These are phyloP conservation scores for Eleusine coracana DNA, from an alignment of 176 grass and related monocot genomes.

Conservation along the genomic window DNA sequence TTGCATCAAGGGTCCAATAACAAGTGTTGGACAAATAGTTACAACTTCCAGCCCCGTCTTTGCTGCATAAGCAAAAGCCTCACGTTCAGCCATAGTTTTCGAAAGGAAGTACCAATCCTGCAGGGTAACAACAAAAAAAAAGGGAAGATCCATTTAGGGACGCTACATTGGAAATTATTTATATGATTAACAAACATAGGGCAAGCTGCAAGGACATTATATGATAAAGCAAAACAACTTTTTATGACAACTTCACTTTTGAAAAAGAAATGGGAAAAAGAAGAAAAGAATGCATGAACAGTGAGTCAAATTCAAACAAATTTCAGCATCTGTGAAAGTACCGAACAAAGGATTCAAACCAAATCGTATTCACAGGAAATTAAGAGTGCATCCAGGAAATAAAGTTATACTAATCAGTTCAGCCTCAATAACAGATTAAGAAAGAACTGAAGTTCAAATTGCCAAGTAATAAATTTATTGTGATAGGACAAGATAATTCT, in stretches of 20 bases:
- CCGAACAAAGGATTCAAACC: background rate
- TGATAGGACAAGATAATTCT: background rate
- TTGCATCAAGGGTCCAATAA: slow-evolving; percentile 54
- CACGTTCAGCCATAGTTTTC: slow-evolving; percentile 56
- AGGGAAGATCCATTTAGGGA: background rate
- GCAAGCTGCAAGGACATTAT: background rate
- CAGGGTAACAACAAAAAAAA: slow-evolving; percentile 1
- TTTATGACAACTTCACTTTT: background rate
- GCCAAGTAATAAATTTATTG: background rate
- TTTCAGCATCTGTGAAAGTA: background rate
- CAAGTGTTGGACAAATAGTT: slow-evolving; percentile 40
- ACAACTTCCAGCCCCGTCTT: slow-evolving; percentile 53
- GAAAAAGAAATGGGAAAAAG: background rate
- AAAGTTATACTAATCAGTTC: background rate
- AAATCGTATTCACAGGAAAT: background rate
- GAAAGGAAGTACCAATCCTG: slow-evolving; percentile 71
- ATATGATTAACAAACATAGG: background rate
- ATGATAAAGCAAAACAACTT: background rate
- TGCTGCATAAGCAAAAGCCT: slow-evolving; percentile 47
- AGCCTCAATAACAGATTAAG: background rate
- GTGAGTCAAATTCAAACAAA: background rate
- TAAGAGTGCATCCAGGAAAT: background rate
- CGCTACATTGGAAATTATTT: background rate
- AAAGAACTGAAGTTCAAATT: background rate
- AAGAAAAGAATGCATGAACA: background rate